A percentile compares a stretch with the other conserved stretches of the same genome.
These are phyloP conservation scores for Pichia sp. DNA, from an alignment of 1,139 yeast genomes.

Conservation along the genomic window DNA sequence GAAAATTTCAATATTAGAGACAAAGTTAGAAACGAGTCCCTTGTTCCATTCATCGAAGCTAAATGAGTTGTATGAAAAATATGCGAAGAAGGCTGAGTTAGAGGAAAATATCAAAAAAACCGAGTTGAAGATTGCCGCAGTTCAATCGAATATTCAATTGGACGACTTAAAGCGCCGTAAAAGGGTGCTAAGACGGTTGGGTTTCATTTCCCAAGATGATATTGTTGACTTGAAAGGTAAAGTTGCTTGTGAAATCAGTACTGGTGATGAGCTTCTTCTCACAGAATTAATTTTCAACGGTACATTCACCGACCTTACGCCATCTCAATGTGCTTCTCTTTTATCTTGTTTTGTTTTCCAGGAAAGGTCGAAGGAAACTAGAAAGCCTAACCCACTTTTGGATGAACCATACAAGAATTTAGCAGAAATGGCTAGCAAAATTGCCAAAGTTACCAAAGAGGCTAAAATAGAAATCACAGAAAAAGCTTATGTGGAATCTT, in stretches of 20 bases:
- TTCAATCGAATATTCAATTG: conserved; percentile 86
- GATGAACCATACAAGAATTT: conserved; percentile 83
- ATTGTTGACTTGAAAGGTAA: conserved; percentile 83
- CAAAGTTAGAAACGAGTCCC: conserved; percentile 67
- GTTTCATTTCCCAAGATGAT: conserved; percentile 78
- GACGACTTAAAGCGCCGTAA: conserved; percentile 92
- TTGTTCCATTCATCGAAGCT: conserved; percentile 63
- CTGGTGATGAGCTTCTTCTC: conserved; percentile 85
- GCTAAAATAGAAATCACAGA: conserved; percentile 85
- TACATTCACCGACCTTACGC: conserved; percentile 77
- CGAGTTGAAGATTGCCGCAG: conserved; percentile 66
- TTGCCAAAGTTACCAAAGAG: conserved; percentile 85
- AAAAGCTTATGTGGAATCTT: conserved; percentile 86
- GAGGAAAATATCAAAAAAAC: conserved; percentile 57
- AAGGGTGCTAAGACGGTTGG: conserved; percentile 76
- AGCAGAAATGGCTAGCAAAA: conserved; percentile 84
- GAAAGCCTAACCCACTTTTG: conserved; percentile 79
- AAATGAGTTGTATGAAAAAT: conserved; percentile 57
- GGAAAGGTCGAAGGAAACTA: conserved; percentile 87
- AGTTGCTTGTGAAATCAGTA: conserved; percentile 74
- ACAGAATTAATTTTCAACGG: conserved; percentile 95
- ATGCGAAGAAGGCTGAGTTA: conserved; percentile 58
- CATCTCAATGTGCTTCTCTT: conserved; percentile 90
- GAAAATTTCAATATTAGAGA: conserved; percentile 77
- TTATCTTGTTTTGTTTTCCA: conserved; percentile 95